phyloP scores from a whole-genome alignment of 345 rosid genomes.

The Ceriops zippeliana region DNA sequence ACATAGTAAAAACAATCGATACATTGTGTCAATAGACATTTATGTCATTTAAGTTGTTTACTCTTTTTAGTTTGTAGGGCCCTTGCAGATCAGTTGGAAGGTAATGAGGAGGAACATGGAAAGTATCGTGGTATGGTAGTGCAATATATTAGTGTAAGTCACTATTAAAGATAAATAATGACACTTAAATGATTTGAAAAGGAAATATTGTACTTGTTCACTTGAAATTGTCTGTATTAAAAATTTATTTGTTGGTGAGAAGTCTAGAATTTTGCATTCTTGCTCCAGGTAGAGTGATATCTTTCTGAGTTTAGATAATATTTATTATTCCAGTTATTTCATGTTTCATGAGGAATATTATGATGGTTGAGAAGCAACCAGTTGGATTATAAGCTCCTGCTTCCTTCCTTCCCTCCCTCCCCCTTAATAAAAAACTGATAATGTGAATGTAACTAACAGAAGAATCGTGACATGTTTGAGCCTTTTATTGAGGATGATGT shows the following conservation, averaged over 20 bases:
- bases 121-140: constrained; percentile 73
- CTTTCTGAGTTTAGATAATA: constrained; percentile 9
- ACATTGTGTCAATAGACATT: neutral
- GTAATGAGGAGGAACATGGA: constrained; percentile 68
- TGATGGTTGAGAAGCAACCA: neutral
- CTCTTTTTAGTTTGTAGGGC: constrained; percentile 52
- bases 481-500: constrained; percentile 92
- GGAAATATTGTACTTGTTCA: neutral
- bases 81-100: constrained; percentile 86
- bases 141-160: constrained; percentile 61
- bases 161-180: neutral
- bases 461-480: constrained; percentile 68
- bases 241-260: neutral
- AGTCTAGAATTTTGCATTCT: constrained; percentile 4
- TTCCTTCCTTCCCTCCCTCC: neutral
- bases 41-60: constrained; percentile 23
- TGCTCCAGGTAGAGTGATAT: neutral
- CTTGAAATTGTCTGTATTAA: neutral
- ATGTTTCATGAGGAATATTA: neutral
- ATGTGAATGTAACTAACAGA: constrained; percentile 40
- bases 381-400: neutral
- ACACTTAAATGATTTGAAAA: neutral
- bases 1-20: neutral
- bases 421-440: constrained; percentile 15
- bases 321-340: neutral